Percentiles rank a stretch among this genome's conserved stretches.
phyloP scores from a whole-genome alignment of 176 grass and related monocot species.

The Canna indica region DNA sequence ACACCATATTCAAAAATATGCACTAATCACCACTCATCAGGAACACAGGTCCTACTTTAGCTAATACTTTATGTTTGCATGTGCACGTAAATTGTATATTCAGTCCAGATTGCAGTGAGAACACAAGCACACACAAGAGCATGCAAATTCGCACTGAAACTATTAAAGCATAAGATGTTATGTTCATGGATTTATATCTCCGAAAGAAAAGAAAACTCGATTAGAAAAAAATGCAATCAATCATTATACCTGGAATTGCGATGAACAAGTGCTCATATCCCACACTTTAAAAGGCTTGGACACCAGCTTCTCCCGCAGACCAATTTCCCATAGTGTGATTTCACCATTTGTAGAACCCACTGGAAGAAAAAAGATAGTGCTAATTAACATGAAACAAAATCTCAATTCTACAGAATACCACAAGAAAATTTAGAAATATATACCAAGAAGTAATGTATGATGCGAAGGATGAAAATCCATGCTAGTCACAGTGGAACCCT shows the following conservation, averaged over 20 bases:
- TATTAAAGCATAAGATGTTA: no score
- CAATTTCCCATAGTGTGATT: constrained; percentile 81
- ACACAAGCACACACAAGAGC: no score
- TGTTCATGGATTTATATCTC: no score
- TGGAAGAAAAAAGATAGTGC: constrained; percentile 23
- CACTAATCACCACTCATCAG: no score
- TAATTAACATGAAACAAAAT: constrained; percentile 4
- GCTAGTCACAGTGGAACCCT: constrained; percentile 78
- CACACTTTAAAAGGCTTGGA: constrained; percentile 79
- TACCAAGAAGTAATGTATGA: constrained; percentile 86
- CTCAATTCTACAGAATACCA: not conserved
- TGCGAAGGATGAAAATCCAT: constrained; percentile 95
- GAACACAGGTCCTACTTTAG: no score
- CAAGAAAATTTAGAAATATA: constrained; percentile 1
- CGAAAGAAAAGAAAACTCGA: not conserved
- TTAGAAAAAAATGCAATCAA: not conserved
- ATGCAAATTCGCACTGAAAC: no score
- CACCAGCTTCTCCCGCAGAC: constrained; percentile 60
- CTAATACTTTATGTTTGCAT: no score
- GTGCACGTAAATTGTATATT: no score
- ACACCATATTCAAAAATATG: no score
- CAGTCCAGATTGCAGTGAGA: no score
- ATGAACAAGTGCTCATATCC: constrained; percentile 45
- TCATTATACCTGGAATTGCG: constrained; percentile 48
- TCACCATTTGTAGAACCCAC: constrained; percentile 84